Evolutionary conservation across 208 protist species (phyloP), one percentile per base, ranked within the genome.

Genomic region (Leishmania martiniquensis): DNA sequence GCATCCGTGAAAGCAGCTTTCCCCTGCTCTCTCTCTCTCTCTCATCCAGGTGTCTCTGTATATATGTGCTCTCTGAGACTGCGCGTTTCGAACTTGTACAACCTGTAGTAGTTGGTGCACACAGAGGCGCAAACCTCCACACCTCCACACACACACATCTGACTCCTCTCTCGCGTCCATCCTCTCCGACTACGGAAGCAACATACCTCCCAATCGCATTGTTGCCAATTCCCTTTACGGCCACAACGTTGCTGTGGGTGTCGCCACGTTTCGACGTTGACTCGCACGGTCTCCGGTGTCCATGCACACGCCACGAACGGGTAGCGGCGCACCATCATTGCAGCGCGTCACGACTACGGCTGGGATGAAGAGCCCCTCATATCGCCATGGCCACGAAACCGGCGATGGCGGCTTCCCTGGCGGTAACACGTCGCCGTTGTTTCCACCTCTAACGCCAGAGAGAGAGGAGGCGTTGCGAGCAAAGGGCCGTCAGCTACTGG

Each of bases 401-500:
- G 5, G 34, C 2, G 20, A 25, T 47, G 32, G 32, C 29, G n/a
- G 22, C 44, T 15, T 34, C 12, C 42, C 22, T 70, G 65, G 22
- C 42, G 65, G 42, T 20, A 2, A 70, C 10, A 15, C 65, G 22
- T 51, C 65, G 25, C 45, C 42, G 37, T 39, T 72, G 10, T 70
- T 71, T 71, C 45, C 59, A 2, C 44, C 68, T 44, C 76, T 80
- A 2, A 66, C 63, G 6, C 63, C 78, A 22, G 72, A 82, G 63
- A 62, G 55, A 32, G 78, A 82, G 49, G 78, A 44, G 32, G 78
- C 70, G 1, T 45, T 82, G 63, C 78, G 63, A 25, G 72, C 78
- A 1, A 76, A 73, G 42, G 76, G 77, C 2, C 75, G 75, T 1
- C 54, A 78, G 72, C 71, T 85, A 15, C 65, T 85, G 1, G 78